These are phyloP conservation scores for Hericium erinaceus DNA, from an alignment of 768 basidiomycete genomes.

Conservation along the genomic window DNA sequence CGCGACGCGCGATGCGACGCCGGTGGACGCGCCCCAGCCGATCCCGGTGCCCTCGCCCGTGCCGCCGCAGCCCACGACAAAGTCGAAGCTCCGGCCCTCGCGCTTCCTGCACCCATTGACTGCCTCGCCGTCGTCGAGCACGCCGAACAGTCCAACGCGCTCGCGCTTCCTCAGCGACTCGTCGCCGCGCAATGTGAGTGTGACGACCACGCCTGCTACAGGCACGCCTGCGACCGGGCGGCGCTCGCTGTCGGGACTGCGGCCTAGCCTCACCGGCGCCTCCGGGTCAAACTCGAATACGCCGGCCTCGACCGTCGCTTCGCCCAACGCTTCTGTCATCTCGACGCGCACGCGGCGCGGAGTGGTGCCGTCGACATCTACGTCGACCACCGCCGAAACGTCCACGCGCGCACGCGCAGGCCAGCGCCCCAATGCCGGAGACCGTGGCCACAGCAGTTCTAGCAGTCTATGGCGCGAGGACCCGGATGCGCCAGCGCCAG, in stretches of 20 bases:
- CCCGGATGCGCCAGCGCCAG: conserved; percentile 29
- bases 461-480: conserved; percentile 8
- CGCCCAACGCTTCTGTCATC: background rate
- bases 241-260: conserved; percentile 9
- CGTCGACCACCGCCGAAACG: background rate
- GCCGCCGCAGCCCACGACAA: background rate
- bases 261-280: conserved; percentile 2
- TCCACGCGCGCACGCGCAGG: background rate
- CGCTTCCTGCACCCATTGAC: background rate
- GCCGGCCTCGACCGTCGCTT: background rate
- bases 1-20: background rate
- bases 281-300: background rate
- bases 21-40: background rate
- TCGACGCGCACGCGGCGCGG: background rate
- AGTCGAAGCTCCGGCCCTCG: background rate
- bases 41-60: background rate
- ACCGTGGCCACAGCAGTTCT: background rate
- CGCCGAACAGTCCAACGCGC: background rate
- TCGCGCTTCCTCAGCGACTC: background rate
- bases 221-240: background rate
- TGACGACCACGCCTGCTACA: too few relatives aligned
- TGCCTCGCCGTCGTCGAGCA: background rate
- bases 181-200: background rate
- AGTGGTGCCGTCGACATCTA: background rate
- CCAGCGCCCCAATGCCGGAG: background rate